Evolutionary conservation across 2,329 filamentous ascomycete genomes (phyloP).

Genomic region (Diaporthe helianthi): DNA sequence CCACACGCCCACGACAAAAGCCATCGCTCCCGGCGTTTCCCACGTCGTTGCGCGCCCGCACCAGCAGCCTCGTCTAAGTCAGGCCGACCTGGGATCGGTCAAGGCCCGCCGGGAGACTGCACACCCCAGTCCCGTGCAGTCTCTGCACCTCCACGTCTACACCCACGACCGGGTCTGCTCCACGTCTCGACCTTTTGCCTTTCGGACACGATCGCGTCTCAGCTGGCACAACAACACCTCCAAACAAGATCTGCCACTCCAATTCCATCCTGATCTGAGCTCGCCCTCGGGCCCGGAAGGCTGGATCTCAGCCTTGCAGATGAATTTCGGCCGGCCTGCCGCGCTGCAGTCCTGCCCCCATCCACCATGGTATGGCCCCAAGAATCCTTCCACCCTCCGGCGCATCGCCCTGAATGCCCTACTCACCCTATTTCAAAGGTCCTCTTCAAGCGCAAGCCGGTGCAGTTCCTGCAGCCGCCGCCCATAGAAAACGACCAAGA

Average conservation of each 20-base stretch:
- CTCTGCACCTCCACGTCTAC: conserved; percentile 36
- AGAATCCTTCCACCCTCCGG: conserved; percentile 31
- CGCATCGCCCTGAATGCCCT: conserved; percentile 37
- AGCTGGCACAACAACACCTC: conserved; percentile 38
- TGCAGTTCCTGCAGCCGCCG: conserved; percentile 78
- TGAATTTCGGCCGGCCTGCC: conserved; percentile 41
- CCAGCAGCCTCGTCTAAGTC: conserved; percentile 36
- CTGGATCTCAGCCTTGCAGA: conserved; percentile 52
- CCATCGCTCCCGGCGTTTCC: conserved; percentile 18
- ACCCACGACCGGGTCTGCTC: conserved; percentile 32
- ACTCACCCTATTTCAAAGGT: conserved; percentile 64
- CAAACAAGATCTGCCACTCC: conserved; percentile 39
- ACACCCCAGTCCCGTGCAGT: conserved; percentile 35
- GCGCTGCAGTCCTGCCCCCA: conserved; percentile 24
- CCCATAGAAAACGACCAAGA: conserved; percentile 82
- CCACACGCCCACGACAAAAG: conserved; percentile 21
- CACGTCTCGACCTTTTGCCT: conserved; percentile 32
- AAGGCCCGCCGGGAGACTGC: conserved; percentile 33
- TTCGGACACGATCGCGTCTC: conserved; percentile 28
- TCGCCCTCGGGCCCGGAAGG: conserved; percentile 40
- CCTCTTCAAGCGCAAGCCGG: conserved; percentile 93
- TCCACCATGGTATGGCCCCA: conserved; percentile 45
- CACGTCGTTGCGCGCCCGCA: conserved; percentile 21
- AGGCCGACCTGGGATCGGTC: conserved; percentile 26
- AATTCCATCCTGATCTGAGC: conserved; percentile 41